Evolutionary conservation across 2,329 filamentous ascomycete genomes (phyloP).

Genomic region (Dothidotthia symphoricarpi): DNA sequence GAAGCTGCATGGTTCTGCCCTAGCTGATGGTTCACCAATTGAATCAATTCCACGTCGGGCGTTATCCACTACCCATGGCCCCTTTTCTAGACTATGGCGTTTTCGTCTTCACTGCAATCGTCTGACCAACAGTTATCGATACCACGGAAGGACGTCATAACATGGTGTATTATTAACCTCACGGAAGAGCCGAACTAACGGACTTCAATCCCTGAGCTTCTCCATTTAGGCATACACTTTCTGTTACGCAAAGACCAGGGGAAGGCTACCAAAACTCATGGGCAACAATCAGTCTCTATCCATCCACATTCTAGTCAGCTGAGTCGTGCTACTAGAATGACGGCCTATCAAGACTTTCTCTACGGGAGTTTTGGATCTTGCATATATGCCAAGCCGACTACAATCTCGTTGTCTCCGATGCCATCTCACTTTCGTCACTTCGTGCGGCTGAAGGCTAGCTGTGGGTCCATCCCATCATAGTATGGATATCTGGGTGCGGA

Average conservation of each 20-base stretch:
- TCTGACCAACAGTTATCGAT: constrained; percentile 19
- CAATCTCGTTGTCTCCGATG: not conserved
- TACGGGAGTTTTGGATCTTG: too few species aligned
- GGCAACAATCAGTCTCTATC: too few species aligned
- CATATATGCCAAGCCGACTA: not conserved
- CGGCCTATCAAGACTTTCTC: too few species aligned
- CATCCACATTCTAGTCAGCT: too few species aligned
- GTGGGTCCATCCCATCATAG: too few species aligned
- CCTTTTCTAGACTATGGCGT: constrained; percentile 19
- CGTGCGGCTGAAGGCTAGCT: not conserved
- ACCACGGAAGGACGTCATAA: constrained; percentile 24
- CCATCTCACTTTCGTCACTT: not conserved
- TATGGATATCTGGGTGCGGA: too few species aligned
- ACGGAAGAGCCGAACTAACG: constrained; percentile 32
- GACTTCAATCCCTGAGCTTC: constrained; percentile 1
- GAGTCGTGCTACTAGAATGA: too few species aligned
- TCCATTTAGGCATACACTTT: not conserved
- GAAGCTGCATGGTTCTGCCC: constrained; percentile 16
- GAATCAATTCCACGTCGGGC: not conserved
- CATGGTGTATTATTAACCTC: constrained; percentile 12
- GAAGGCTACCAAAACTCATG: constrained; percentile 1
- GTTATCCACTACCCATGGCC: constrained; percentile 9
- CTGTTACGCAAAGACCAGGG: not conserved
- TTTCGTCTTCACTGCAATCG: constrained; percentile 12
- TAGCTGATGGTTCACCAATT: constrained; percentile 9